A percentile compares a stretch with the other conserved stretches of the same genome.
Evolutionary conservation across 306 rosid genomes (phyloP).

Genomic region (Calophaca sinica): DNA sequence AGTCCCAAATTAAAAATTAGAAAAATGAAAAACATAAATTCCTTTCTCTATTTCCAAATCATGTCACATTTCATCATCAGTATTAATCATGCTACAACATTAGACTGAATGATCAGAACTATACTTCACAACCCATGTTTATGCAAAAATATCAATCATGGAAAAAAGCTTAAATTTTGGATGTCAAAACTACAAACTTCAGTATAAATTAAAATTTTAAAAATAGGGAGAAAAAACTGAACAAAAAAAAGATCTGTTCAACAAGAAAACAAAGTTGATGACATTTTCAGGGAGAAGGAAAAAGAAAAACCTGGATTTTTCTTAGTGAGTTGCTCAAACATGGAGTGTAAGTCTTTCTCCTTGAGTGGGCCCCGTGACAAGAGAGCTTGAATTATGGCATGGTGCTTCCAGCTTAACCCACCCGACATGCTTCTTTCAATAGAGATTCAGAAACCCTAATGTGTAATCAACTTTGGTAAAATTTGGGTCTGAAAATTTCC

Average conservation of each 20-base stretch:
- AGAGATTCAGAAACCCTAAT: slow-evolving; percentile 49
- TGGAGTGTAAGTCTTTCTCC: slow-evolving; percentile 65
- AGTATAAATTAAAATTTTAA: background rate
- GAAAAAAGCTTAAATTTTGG: slow-evolving; percentile 6
- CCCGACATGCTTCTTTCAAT: slow-evolving; percentile 59
- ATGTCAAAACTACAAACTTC: slow-evolving; percentile 19
- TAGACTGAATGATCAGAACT: slow-evolving; percentile 26
- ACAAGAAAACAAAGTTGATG: background rate
- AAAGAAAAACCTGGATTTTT: slow-evolving; percentile 68
- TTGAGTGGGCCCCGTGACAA: slow-evolving; percentile 82
- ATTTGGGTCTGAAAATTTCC: background rate
- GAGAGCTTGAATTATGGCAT: slow-evolving; percentile 78
- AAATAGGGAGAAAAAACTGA: background rate
- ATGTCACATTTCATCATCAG: slow-evolving; percentile 16
- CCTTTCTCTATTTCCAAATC: slow-evolving; percentile 5
- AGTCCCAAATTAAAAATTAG: too few species aligned
- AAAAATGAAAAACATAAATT: background rate
- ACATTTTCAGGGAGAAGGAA: background rate
- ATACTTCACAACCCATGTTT: background rate
- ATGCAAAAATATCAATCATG: background rate
- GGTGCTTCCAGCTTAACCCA: slow-evolving; percentile 69
- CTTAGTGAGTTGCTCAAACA: slow-evolving; percentile 75
- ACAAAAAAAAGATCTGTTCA: background rate
- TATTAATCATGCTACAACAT: slow-evolving; percentile 2
- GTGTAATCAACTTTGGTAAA: slow-evolving; percentile 4